Conservation (phyloP, 495 filamentous ascomycete species). For the Talaromyces nanjingensis region DNA sequence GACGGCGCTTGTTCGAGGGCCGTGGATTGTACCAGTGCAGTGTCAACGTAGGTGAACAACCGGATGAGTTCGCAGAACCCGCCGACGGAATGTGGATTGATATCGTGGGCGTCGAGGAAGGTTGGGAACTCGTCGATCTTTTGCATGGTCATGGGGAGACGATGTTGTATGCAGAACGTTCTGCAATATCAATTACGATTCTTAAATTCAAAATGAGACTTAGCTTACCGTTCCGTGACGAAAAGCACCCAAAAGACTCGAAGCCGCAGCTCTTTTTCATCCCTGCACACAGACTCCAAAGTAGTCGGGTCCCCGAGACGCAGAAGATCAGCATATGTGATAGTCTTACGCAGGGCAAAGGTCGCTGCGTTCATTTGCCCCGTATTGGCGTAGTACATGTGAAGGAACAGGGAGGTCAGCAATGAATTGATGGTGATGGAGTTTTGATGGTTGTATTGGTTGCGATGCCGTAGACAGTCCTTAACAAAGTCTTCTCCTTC, state of each 20-base stretch:
- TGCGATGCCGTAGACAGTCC: slow-evolving; percentile 14
- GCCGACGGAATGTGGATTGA: slow-evolving; percentile 6
- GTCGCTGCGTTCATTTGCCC: slow-evolving; percentile 14
- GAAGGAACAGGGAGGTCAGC: slow-evolving; percentile 14
- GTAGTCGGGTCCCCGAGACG: slow-evolving; percentile 10
- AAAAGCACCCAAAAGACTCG: slow-evolving; percentile 16
- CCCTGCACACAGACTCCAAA: background rate
- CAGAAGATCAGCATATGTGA: slow-evolving; percentile 14
- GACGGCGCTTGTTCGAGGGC: background rate
- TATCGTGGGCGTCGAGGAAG: slow-evolving; percentile 3
- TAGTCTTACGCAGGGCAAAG: slow-evolving; percentile 14
- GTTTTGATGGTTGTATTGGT: slow-evolving; percentile 8
- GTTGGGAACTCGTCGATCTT: slow-evolving; percentile 13
- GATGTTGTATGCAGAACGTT: slow-evolving; percentile 18
- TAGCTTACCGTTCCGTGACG: slow-evolving; percentile 15
- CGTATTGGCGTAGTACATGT: slow-evolving; percentile 17
- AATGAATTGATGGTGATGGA: slow-evolving; percentile 9
- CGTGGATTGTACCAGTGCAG: slow-evolving; percentile 5
- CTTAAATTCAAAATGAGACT: background rate
- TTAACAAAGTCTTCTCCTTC: slow-evolving; percentile 15
- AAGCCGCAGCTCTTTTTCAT: slow-evolving; percentile 12
- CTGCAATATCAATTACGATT: background rate
- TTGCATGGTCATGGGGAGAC: slow-evolving; percentile 13
- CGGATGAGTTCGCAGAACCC: slow-evolving; percentile 13
- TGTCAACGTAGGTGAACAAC: slow-evolving; percentile 11